Conservation (phyloP, 2,329 filamentous ascomycete genomes). For the Hawksworthiomyces lignivorus region DNA sequence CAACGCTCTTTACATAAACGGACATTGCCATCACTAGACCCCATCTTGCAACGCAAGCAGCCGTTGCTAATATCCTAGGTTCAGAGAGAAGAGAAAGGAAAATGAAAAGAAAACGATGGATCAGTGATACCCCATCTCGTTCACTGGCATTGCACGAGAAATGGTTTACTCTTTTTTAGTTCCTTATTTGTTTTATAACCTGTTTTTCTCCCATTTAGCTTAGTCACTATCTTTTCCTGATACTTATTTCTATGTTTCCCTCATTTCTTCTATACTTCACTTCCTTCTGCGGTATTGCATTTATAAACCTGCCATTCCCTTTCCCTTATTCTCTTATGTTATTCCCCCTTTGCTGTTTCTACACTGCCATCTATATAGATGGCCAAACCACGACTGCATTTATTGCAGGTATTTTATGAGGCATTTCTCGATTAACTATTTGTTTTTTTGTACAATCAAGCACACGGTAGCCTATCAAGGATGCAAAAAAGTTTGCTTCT, state of each 20-base stretch:
- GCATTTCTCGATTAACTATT: no score
- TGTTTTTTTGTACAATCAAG: no score
- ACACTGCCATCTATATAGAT: no score
- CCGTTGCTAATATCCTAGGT: no score
- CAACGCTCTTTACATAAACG: no score
- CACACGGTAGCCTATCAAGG: no score
- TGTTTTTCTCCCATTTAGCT: constrained; percentile 1
- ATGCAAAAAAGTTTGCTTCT: no score
- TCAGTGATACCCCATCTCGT: constrained; percentile 17
- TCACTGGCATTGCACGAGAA: constrained; percentile 13
- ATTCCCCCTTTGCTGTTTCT: neutral
- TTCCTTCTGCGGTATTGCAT: neutral
- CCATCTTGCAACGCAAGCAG: no score
- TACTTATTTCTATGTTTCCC: neutral
- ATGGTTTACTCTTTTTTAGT: constrained; percentile 10
- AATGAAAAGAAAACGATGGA: constrained; percentile 12
- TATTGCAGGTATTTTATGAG: no score
- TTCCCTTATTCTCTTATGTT: constrained; percentile 8
- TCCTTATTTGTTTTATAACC: constrained; percentile 4
- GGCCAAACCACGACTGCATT: no score
- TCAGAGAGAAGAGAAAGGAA: no score
- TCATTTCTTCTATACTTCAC: neutral
- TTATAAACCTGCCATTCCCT: neutral
- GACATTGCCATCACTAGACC: no score
- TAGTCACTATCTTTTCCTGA: neutral